Evolutionary conservation across 371 early-diverging fungal genomes (phyloP).

Genomic region (Mucor plumbeus): DNA sequence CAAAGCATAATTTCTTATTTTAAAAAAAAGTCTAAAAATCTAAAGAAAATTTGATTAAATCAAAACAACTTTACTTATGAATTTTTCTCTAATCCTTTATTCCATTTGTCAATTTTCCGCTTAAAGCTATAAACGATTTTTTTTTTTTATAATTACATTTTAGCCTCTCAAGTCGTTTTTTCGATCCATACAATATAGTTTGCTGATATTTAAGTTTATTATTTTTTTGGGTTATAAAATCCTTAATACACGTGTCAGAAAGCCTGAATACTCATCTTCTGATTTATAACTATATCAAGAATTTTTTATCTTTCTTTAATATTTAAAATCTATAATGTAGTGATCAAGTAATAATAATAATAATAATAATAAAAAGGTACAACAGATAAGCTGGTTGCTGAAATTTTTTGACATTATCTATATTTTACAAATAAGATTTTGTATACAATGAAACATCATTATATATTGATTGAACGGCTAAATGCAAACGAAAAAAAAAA

Average conservation of each 20-base stretch:
- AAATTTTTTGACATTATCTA: not conserved
- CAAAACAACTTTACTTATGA: not conserved
- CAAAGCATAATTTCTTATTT: too few relatives aligned
- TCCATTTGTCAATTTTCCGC: not conserved
- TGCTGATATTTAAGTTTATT: slow-evolving; percentile 7
- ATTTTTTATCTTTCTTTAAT: not conserved
- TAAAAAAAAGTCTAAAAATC: too few relatives aligned
- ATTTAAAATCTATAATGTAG: not conserved
- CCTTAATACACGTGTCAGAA: slow-evolving; percentile 10
- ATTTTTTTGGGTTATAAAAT: not conserved
- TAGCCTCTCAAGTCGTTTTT: not conserved
- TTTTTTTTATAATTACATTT: slow-evolving; percentile 12
- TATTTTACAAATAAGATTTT: not conserved
- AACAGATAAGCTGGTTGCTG: not conserved
- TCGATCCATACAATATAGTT: slow-evolving; percentile 1
- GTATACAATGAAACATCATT: not conserved
- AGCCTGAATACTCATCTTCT: not conserved
- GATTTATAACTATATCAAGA: not conserved
- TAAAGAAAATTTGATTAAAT: not conserved
- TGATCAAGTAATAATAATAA: too few relatives aligned
- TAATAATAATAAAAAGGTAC: not conserved
- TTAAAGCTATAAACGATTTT: slow-evolving; percentile 18
- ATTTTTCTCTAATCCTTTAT: not conserved
- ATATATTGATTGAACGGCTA: not conserved
- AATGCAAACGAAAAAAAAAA: not conserved